phyloP scores from a whole-genome alignment of 1,284 basidiomycete species.

The Microbotryum saponariae region DNA sequence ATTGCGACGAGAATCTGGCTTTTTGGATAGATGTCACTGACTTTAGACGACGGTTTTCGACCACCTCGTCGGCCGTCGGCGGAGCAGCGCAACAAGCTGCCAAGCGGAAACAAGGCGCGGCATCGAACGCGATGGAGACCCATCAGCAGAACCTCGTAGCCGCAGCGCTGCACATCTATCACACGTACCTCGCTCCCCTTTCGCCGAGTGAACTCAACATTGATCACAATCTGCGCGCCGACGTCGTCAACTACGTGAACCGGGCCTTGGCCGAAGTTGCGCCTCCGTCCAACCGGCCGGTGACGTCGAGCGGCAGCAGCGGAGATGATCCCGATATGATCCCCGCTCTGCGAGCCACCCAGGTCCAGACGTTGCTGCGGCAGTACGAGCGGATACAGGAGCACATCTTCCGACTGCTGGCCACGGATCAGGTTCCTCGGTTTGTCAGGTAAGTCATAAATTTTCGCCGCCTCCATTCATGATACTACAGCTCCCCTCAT shows the following conservation, averaged over 20 bases:
- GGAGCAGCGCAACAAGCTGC: constrained; percentile 31
- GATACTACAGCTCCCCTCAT: not conserved
- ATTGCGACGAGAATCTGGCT: constrained; percentile 94
- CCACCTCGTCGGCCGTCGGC: constrained; percentile 80
- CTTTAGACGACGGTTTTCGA: constrained; percentile 91
- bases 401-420: constrained; percentile 95
- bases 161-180: constrained; percentile 88
- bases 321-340: constrained; percentile 21
- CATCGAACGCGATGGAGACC: constrained; percentile 71
- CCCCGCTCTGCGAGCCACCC: constrained; percentile 60
- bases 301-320: constrained; percentile 1
- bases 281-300: constrained; percentile 52
- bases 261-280: constrained; percentile 38
- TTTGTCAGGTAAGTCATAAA: constrained; percentile 27
- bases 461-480: too few relatives aligned
- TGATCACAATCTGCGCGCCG: constrained; percentile 89
- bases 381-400: constrained; percentile 93
- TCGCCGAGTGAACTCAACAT: constrained; percentile 96
- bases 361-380: constrained; percentile 85
- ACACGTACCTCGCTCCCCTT: constrained; percentile 88
- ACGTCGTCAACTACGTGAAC: constrained; percentile 85
- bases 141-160: constrained; percentile 93
- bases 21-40: constrained; percentile 98
- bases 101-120: constrained; percentile 54
- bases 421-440: constrained; percentile 84